A percentile compares a stretch with the other conserved stretches of the same genome.
phyloP scores from a whole-genome alignment of 2,329 filamentous ascomycete species.

The Trichoderma endophyticum region DNA sequence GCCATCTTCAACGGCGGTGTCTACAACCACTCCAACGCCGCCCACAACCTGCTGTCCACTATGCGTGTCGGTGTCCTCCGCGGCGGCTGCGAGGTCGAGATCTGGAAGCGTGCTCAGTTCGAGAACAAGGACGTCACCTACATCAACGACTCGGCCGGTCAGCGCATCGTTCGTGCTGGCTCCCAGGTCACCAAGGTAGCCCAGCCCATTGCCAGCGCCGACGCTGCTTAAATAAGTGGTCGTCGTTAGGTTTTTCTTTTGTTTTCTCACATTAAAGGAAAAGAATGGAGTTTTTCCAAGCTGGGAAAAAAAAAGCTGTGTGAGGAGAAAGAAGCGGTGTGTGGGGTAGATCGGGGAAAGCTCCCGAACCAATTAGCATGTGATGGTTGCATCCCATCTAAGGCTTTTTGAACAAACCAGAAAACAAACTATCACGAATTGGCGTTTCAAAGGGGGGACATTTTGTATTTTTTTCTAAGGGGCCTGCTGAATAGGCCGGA shows the following conservation, averaged over 20 bases:
- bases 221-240: constrained; percentile 62
- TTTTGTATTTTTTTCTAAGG: background rate
- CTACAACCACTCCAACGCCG: constrained; percentile 85
- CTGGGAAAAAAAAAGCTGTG: background rate
- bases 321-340: background rate
- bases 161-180: constrained; percentile 82
- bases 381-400: background rate
- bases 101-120: constrained; percentile 83
- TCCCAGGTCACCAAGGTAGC: constrained; percentile 80
- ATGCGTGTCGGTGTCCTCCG: constrained; percentile 86
- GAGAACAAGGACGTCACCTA: constrained; percentile 81
- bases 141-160: constrained; percentile 75
- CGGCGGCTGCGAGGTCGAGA: constrained; percentile 84
- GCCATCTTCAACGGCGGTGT: constrained; percentile 91
- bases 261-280: background rate
- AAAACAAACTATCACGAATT: constrained; percentile 11
- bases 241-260: background rate
- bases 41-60: constrained; percentile 82
- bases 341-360: background rate
- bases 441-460: constrained; percentile 1
- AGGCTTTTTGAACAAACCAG: background rate
- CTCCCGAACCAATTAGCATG: background rate
- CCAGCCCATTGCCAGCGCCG: constrained; percentile 76
- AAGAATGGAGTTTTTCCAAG: background rate
- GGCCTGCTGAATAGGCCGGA: background rate